Base-by-base conservation (phyloP, 495 filamentous ascomycete species). In the Tuber indicum region DNA sequence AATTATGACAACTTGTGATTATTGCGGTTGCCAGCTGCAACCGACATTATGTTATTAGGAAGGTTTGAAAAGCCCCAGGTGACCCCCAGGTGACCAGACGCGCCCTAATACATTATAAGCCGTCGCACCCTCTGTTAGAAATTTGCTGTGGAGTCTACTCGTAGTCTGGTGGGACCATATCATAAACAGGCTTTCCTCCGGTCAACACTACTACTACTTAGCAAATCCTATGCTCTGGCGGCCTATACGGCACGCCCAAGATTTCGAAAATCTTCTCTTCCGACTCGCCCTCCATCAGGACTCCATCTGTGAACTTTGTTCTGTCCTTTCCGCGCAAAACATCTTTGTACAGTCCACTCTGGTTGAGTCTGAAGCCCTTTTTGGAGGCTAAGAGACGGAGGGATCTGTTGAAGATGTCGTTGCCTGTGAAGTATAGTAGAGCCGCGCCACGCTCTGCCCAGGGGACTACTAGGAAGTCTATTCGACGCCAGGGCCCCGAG, bases 401-500 rank as follows among this genome's bases (percentile, higher is more conserved):
- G 75, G 92, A 96, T 44, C 95, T 87, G 81, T 99, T 99, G 86
- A 99, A 99, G 72, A 98, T 94, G 82, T 97, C 94, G 81, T 97
- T 96, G 2, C 96, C 96, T 0, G 96, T 98, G 80, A 98, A 99
- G 82, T 99, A 99, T 73, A 99, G 88, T 81, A 98, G 83, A 2
- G 96, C 94, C 1, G 96, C 96, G 4, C 96, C 96, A 62, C 94
- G 86, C 85, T 97, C 91, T 0, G 88, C 86, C 77, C 90, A 89
- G 0, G 94, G 94, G 19, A 97, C 96, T 23, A 97, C 88, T 0
- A 99, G 86, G 44, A 98, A 89, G 83, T 99, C 96, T 41, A 83
- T 76, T 19, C 82, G 74, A 43, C 82, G 78, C 82, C 82, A 84
- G 70, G 39, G 52, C 78, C 52, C 78, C 49, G 1, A 91, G 90